Evolutionary conservation across 176 grass and related monocot species (phyloP).

Genomic region (Oryza glaberrima): DNA sequence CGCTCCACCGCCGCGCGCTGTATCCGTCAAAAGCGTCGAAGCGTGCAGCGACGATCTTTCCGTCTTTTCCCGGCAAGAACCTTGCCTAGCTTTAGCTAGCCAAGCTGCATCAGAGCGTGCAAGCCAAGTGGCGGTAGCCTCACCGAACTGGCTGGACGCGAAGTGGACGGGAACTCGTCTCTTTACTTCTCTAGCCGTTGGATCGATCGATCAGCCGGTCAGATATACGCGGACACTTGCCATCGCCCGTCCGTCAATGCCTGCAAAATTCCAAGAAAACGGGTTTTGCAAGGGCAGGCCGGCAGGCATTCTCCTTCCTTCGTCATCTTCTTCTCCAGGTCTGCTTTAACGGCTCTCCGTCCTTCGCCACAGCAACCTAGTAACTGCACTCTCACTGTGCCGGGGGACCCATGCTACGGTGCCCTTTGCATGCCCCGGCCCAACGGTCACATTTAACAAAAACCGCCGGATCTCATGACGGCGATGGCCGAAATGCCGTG

Average conservation of each 20-base stretch:
- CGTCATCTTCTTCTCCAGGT: conserved; percentile 3
- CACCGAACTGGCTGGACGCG: not conserved
- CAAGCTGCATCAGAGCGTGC: conserved; percentile 30
- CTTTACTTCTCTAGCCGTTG: not conserved
- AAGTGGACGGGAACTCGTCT: not conserved
- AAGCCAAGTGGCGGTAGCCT: conserved; percentile 31
- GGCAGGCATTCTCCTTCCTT: not conserved
- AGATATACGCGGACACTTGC: not conserved
- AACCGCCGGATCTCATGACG: conserved; percentile 12
- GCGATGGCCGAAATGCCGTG: not conserved
- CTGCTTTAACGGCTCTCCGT: conserved; percentile 49
- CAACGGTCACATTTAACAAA: conserved; percentile 55
- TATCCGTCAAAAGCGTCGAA: conserved; percentile 19
- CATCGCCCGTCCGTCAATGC: not conserved
- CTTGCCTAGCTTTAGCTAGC: not conserved
- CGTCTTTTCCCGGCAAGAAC: not conserved
- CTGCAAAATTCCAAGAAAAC: not conserved
- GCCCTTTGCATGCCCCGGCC: conserved; percentile 1
- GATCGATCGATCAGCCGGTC: not conserved
- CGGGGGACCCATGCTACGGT: not conserved
- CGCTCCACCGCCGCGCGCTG: not conserved
- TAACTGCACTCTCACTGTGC: not conserved
- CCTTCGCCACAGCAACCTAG: not conserved
- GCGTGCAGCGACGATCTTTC: not conserved
- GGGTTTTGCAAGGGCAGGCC: not conserved